phyloP scores from a whole-genome alignment of 495 filamentous ascomycete species.

The Penicillium parvum region DNA sequence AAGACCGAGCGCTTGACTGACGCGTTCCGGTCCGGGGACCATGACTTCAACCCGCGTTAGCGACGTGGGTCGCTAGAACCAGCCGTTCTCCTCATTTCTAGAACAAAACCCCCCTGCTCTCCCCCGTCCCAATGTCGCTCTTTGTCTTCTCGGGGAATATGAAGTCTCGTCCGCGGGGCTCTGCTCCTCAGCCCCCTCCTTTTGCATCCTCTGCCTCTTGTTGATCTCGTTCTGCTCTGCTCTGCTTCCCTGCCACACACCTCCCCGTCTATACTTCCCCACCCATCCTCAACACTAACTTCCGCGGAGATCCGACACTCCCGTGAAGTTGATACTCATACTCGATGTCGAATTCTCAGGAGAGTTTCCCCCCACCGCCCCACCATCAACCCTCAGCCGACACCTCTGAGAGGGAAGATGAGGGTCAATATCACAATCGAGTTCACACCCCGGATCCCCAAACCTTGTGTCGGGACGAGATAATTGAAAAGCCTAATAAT shows the following conservation, averaged over 20 bases:
- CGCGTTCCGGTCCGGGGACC: constrained; percentile 7
- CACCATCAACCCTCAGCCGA: constrained; percentile 9
- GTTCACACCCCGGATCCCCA: background rate
- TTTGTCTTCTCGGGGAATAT: constrained; percentile 11
- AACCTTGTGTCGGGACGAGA: constrained; percentile 6
- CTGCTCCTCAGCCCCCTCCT: background rate
- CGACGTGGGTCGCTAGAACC: constrained; percentile 17
- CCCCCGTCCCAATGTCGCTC: background rate
- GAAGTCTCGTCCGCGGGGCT: constrained; percentile 18
- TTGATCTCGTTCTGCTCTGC: background rate
- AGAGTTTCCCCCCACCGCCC: constrained; percentile 11
- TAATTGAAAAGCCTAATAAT: constrained; percentile 11
- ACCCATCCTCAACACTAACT: too few relatives aligned
- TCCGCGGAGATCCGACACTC: constrained; percentile 5
- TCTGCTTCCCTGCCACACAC: background rate
- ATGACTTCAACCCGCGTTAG: constrained; percentile 26
- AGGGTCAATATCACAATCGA: background rate
- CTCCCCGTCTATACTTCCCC: too few relatives aligned
- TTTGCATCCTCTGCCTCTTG: background rate
- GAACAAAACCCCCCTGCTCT: constrained; percentile 4
- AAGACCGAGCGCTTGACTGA: constrained; percentile 1
- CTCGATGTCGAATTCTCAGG: constrained; percentile 16
- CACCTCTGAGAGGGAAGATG: constrained; percentile 4
- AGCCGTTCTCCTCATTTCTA: constrained; percentile 3
- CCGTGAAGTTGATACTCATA: background rate